Evolutionary conservation across 2,329 filamentous ascomycete genomes (phyloP), one percentile per base, ranked within the genome.

Genomic region (Sarocladium kiliense): DNA sequence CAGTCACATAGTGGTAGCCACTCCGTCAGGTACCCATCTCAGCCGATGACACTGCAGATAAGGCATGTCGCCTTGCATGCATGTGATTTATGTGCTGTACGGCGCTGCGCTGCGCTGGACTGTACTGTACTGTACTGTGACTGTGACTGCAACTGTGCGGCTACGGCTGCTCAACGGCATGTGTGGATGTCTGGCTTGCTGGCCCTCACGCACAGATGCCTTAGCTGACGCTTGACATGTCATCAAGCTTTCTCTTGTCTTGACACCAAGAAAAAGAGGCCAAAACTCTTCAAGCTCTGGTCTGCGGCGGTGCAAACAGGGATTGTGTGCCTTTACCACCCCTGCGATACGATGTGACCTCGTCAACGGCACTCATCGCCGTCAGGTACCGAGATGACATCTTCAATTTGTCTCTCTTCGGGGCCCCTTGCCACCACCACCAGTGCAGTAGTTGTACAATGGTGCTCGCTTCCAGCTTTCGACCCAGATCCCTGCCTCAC

Each of bases 131-230:
- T n/a, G n/a, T n/a, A n/a, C n/a, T n/a, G n/a, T n/a, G n/a, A n/a
- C n/a, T n/a, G n/a, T n/a, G n/a, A n/a, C n/a, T n/a, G n/a, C n/a
- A n/a, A n/a, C n/a, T n/a, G n/a, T n/a, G n/a, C n/a, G n/a, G n/a
- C n/a, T n/a, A n/a, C n/a, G n/a, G n/a, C n/a, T n/a, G n/a, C n/a
- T n/a, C n/a, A n/a, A 18, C 21, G n/a, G 12, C 30, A 47, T 27
- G 44, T 47, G 36, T 27, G 27, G 34, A 51, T 51, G 47, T 51
- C 47, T 51, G 26, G 27, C 47, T 36, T 32, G 47, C 21, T 47
- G 21, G 23, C 44, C 30, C 6, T 32, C 30, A 51, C 27, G 47
- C 47, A 51, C 47, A 36, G 47, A 21, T 51, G 47, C 47, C 47
- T 51, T 51, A 51, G 27, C 27, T 45, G 14, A 26, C 9, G 23